phyloP scores from a whole-genome alignment of 352 stramenopile species.

The Phytophthora megakarya region DNA sequence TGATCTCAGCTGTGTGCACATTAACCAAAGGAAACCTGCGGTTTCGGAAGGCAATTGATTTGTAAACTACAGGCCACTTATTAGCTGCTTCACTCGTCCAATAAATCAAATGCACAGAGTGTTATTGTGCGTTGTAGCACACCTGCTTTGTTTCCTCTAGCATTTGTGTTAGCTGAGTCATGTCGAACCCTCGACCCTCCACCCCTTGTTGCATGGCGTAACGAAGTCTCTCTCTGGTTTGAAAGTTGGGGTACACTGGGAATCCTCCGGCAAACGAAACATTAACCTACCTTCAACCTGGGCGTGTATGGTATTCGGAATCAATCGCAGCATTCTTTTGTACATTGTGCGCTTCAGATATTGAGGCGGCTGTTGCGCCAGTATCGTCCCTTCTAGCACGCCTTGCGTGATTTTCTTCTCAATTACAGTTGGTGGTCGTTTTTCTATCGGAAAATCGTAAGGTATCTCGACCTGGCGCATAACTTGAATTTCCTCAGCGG shows the following conservation, averaged over 20 bases:
- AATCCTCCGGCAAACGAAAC: background rate
- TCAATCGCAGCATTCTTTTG: background rate
- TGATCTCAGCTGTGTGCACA: background rate
- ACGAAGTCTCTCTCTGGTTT: background rate
- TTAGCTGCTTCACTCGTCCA: constrained; percentile 5
- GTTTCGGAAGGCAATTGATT: constrained; percentile 1
- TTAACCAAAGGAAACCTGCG: background rate
- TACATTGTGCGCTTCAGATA: background rate
- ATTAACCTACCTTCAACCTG: constrained; percentile 6
- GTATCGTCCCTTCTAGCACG: constrained; percentile 4
- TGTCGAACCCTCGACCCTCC: background rate
- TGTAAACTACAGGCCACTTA: background rate
- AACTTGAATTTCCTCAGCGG: background rate
- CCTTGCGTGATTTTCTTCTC: constrained; percentile 3
- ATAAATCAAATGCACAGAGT: constrained; percentile 8
- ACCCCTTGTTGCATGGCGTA: background rate
- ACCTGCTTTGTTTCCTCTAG: constrained; percentile 11
- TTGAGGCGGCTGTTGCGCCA: background rate
- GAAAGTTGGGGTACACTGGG: constrained; percentile 7
- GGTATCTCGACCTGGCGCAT: background rate
- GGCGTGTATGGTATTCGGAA: constrained; percentile 9
- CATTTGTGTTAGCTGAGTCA: constrained; percentile 9
- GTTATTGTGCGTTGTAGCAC: background rate
- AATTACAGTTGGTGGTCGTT: background rate
- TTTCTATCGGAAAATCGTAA: constrained; percentile 1